Base-by-base conservation (phyloP, 345 rosid species). In the Eucalyptus camaldulensis region DNA sequence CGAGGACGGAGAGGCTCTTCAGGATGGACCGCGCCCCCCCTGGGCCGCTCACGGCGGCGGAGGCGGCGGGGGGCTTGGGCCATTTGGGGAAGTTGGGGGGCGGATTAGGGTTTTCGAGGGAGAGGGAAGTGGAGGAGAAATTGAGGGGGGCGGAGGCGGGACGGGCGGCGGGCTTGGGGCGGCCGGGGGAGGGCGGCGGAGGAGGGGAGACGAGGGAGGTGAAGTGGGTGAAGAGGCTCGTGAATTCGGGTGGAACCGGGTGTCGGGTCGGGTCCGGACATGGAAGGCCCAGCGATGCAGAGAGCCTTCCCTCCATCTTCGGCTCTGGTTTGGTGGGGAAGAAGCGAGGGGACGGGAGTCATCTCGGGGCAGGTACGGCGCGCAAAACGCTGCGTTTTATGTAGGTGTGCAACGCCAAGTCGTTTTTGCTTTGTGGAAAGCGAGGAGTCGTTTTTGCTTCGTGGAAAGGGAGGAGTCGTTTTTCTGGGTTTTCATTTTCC, bases 1-100 rank as follows among this genome's bases (percentile, higher is more conserved):
- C 99, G 86, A 91, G 89, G 86, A 96, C 95, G 12, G 99, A 93
- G 88, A 96, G 95, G 89, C 91, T 94, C 90, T 95, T 95, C 94
- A 96, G 90, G 5, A 97, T 86, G 90, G 94, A 85, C 49, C 91
- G 94, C 37, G 91, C 91, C 50, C 76, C 91, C n/a, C 76, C 89
- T 85, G 96, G 95, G 90, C 89, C 91, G 94, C 87, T 93, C 60
- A 87, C 90, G 7, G 96, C 89, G 8, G 97, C 25, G 8, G 31
- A 1, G 15, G 67, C 31, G 67, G 69, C 16, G 86, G 21, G 29
- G 29, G 97, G 95, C 91, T 91, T 91, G 89, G 93, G 50, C 95
- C 95, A 94, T 89, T 90, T 93, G 29, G 90, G 62, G 88, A 92
- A 90, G 67, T 72, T 25, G 16, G 69, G 16, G 16, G 69, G 8